phyloP scores from a whole-genome alignment of 805 yeast genomes.

The Yarrowia phangngaensis region DNA sequence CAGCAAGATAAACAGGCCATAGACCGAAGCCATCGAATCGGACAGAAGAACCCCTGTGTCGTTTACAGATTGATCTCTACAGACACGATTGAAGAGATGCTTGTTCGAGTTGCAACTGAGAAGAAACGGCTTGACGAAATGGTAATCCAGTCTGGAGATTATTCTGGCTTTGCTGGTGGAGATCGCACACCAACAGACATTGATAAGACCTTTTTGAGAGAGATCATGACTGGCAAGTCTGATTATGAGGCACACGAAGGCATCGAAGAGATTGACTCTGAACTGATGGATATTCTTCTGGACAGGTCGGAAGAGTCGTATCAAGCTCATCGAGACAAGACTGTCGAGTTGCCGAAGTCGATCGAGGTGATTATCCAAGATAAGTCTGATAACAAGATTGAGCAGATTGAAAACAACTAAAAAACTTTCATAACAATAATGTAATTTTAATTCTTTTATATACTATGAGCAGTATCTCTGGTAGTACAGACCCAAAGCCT shows the following conservation, averaged over 20 bases:
- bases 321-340: background rate
- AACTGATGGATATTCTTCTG: slow-evolving; percentile 6
- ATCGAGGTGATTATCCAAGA: slow-evolving; percentile 3
- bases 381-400: background rate
- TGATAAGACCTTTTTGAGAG: slow-evolving; percentile 7
- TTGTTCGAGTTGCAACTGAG: slow-evolving; percentile 71
- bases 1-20: slow-evolving; percentile 95
- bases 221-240: slow-evolving; percentile 16
- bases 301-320: slow-evolving; percentile 5
- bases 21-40: slow-evolving; percentile 92
- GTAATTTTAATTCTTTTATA: background rate
- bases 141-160: slow-evolving; percentile 60
- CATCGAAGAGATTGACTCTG: background rate
- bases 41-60: slow-evolving; percentile 79
- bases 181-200: background rate
- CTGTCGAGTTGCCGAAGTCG: slow-evolving; percentile 1
- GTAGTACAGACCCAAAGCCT: slow-evolving; percentile 78
- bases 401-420: background rate
- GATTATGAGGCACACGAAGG: slow-evolving; percentile 12
- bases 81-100: slow-evolving; percentile 78
- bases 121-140: slow-evolving; percentile 75
- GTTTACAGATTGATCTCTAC: slow-evolving; percentile 72
- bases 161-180: background rate
- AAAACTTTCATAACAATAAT: background rate
- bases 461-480: slow-evolving; percentile 27